phyloP scores from a whole-genome alignment of 768 basidiomycete genomes.

The Cubamyces sp. region DNA sequence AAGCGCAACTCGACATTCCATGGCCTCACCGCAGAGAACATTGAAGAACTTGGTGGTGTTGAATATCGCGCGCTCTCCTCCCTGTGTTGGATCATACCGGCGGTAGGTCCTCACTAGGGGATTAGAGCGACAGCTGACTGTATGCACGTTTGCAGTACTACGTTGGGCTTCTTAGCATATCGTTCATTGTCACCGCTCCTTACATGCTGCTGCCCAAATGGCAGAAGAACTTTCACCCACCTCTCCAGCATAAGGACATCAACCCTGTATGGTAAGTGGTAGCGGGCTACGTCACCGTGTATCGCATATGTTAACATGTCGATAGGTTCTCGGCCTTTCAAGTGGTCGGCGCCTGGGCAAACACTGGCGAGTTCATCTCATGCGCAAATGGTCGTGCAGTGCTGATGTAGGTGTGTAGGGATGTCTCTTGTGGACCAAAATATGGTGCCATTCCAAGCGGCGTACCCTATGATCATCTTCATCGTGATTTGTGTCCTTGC shows the following conservation, averaged over 20 bases:
- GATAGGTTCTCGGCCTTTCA: conserved; percentile 52
- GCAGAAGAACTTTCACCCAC: conserved; percentile 40
- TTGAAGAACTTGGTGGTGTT: conserved; percentile 89
- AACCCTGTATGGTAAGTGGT: conserved; percentile 44
- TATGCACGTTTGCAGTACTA: conserved; percentile 44
- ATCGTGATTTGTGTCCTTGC: conserved; percentile 52
- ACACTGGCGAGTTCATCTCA: conserved; percentile 41
- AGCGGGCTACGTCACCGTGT: neutral
- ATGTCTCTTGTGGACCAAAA: conserved; percentile 54
- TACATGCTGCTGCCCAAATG: conserved; percentile 46
- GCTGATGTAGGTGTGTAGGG: neutral
- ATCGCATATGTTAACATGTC: neutral
- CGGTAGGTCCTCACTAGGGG: conserved; percentile 43
- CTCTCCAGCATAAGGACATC: conserved; percentile 44
- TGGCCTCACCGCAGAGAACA: conserved; percentile 70
- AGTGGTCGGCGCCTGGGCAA: conserved; percentile 53
- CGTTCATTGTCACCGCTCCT: conserved; percentile 50
- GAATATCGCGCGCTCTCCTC: conserved; percentile 86
- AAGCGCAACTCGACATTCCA: conserved; percentile 75
- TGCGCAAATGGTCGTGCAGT: neutral
- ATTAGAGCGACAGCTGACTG: neutral
- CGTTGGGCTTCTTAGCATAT: conserved; percentile 45
- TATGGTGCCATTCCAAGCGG: conserved; percentile 55
- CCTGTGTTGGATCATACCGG: conserved; percentile 75
- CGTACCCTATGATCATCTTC: conserved; percentile 48